A percentile compares a stretch with the other conserved stretches of the same genome.
Evolutionary conservation across 805 yeast genomes (phyloP).

Genomic region (Candida fluviatilis): DNA sequence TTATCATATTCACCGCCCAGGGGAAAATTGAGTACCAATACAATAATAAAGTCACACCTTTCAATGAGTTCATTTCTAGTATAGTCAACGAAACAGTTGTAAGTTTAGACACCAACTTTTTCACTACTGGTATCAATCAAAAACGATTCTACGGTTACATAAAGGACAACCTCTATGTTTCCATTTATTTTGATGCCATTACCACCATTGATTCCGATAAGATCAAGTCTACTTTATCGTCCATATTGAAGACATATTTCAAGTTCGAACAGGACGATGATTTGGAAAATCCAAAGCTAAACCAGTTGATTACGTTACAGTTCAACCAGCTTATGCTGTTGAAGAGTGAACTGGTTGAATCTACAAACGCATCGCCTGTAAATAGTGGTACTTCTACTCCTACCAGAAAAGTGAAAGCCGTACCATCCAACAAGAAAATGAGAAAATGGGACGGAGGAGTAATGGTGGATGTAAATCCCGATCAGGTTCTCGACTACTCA

Average conservation of each 20-base stretch:
- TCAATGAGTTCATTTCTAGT: slow-evolving; percentile 33
- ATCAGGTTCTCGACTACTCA: slow-evolving; percentile 30
- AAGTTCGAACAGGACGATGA: slow-evolving; percentile 23
- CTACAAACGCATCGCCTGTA: background rate
- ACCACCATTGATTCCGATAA: slow-evolving; percentile 37
- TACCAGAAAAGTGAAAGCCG: slow-evolving; percentile 4
- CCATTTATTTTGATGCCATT: slow-evolving; percentile 36
- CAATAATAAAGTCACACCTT: slow-evolving; percentile 33
- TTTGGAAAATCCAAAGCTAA: slow-evolving; percentile 18
- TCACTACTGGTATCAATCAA: slow-evolving; percentile 25
- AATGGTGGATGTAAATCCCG: slow-evolving; percentile 24
- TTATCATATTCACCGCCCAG: slow-evolving; percentile 31
- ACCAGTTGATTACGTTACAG: slow-evolving; percentile 34
- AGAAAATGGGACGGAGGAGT: slow-evolving; percentile 42
- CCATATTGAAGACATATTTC: slow-evolving; percentile 28
- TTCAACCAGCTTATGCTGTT: slow-evolving; percentile 34
- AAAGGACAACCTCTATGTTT: slow-evolving; percentile 25
- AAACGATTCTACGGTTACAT: slow-evolving; percentile 32
- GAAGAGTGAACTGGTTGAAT: slow-evolving; percentile 9
- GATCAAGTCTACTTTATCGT: slow-evolving; percentile 27
- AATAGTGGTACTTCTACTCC: slow-evolving; percentile 11
- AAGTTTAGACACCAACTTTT: slow-evolving; percentile 31
- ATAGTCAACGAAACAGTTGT: slow-evolving; percentile 31
- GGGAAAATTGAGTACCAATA: slow-evolving; percentile 34
- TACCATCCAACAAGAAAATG: slow-evolving; percentile 30